Evolutionary conservation across 2,329 filamentous ascomycete genomes (phyloP).

Genomic region (Chaetomiaceae sp.): DNA sequence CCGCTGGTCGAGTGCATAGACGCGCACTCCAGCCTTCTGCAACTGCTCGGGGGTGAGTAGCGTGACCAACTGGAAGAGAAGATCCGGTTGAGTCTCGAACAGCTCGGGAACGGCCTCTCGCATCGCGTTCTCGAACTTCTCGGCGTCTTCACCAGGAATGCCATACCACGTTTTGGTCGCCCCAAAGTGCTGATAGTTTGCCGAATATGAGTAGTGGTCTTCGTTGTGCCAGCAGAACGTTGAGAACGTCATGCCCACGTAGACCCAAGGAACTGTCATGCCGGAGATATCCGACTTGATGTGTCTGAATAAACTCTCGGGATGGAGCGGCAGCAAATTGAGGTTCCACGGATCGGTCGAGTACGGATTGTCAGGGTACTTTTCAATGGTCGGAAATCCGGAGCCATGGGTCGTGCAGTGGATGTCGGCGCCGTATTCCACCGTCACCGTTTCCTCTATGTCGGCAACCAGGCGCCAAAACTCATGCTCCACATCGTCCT

Average conservation of each 20-base stretch:
- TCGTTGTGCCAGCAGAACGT: constrained; percentile 99
- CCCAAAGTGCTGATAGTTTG: constrained; percentile 97
- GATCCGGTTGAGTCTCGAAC: constrained; percentile 93
- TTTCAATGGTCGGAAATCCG: constrained; percentile 91
- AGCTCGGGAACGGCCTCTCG: constrained; percentile 89
- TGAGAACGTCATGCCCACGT: constrained; percentile 99
- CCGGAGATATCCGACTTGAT: constrained; percentile 98
- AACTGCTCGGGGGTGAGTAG: constrained; percentile 89
- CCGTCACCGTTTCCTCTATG: constrained; percentile 91
- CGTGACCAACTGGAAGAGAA: constrained; percentile 96
- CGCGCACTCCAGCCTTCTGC: constrained; percentile 84
- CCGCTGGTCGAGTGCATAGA: constrained; percentile 92
- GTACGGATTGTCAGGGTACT: constrained; percentile 80
- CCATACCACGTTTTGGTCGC: constrained; percentile 99
- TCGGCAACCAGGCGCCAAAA: constrained; percentile 96
- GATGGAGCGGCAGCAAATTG: constrained; percentile 83
- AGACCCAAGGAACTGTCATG: constrained; percentile 99
- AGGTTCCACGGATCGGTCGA: constrained; percentile 93
- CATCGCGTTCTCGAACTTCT: constrained; percentile 96
- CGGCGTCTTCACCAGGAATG: constrained; percentile 87
- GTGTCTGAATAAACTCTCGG: constrained; percentile 89
- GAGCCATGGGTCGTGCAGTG: constrained; percentile 97
- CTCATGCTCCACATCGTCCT: constrained; percentile 93
- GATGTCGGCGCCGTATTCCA: constrained; percentile 97
- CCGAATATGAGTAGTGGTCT: constrained; percentile 95